Conservation (phyloP, 139 green algal species). For the Auxenochlorella pyrenoidosa region DNA sequence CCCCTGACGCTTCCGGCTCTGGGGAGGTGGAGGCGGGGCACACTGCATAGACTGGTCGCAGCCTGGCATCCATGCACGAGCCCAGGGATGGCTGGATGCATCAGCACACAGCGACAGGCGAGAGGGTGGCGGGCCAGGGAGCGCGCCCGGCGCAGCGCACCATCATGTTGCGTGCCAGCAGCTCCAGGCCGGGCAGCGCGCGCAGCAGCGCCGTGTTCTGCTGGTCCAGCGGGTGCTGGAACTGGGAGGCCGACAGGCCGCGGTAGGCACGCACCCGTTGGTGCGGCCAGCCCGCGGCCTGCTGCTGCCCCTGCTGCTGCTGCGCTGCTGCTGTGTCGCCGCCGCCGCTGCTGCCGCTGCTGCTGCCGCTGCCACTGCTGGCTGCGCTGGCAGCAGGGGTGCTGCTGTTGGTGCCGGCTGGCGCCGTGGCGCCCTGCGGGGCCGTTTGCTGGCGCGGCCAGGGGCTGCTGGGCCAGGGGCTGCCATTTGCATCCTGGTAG, state of each 20-base stretch:
- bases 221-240: constrained; percentile 90
- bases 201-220: constrained; percentile 93
- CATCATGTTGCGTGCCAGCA: constrained; percentile 81
- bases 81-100: too few relatives aligned
- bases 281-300: not conserved
- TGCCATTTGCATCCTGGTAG: not conserved
- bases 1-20: too few relatives aligned
- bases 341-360: not conserved
- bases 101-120: too few relatives aligned
- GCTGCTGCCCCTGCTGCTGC: not conserved
- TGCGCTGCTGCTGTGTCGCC: not conserved
- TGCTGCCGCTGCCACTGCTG: not conserved
- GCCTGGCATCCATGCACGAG: too few relatives aligned
- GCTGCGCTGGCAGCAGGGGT: not conserved
- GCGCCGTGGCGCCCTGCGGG: not conserved
- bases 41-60: too few relatives aligned
- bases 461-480: constrained; percentile 15
- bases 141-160: too few relatives aligned
- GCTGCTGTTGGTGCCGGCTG: not conserved
- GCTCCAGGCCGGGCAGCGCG: constrained; percentile 85
- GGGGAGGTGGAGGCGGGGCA: too few relatives aligned
- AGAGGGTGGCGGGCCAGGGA: too few relatives aligned
- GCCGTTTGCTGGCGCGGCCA: not conserved
- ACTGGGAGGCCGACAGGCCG: constrained; percentile 5
- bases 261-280: constrained; percentile 7